Percentiles rank a stretch among this genome's conserved stretches.
These are phyloP conservation scores for Amaranthus hypochondriacus DNA, from an alignment of 148 eudicot genomes.

Conservation along the genomic window DNA sequence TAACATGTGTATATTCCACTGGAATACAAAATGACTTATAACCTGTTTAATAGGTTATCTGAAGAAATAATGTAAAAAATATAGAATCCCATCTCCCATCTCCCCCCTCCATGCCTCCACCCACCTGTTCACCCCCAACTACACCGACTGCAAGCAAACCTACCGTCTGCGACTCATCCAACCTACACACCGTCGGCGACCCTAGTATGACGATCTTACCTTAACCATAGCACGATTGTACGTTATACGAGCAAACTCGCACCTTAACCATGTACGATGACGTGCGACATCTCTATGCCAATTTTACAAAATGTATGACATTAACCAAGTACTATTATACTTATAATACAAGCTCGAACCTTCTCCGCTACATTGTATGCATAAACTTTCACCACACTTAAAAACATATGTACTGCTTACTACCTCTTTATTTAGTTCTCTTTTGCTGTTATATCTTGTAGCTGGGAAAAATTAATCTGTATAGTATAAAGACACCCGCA, in stretches of 20 bases:
- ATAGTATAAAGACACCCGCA: not conserved
- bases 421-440: slow-evolving; percentile 9
- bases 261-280: not conserved
- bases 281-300: slow-evolving; percentile 15
- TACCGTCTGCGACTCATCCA: too few relatives aligned
- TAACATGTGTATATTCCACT: too few relatives aligned
- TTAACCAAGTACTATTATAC: not conserved
- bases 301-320: slow-evolving; percentile 17
- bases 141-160: too few relatives aligned
- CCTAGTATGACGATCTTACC: too few relatives aligned
- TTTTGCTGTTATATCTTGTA: not conserved
- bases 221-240: too few relatives aligned
- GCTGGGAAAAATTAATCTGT: not conserved
- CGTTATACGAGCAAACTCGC: not conserved
- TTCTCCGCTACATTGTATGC: not conserved
- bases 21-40: too few relatives aligned
- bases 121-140: too few relatives aligned
- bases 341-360: not conserved
- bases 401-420: not conserved
- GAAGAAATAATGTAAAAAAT: too few relatives aligned
- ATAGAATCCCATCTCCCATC: too few relatives aligned
- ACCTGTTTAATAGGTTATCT: too few relatives aligned
- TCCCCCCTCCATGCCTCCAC: too few relatives aligned
- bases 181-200: too few relatives aligned
- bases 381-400: slow-evolving; percentile 1